Conservation (phyloP, 73 alveolate species). For the Symbiodinium pilosum region DNA sequence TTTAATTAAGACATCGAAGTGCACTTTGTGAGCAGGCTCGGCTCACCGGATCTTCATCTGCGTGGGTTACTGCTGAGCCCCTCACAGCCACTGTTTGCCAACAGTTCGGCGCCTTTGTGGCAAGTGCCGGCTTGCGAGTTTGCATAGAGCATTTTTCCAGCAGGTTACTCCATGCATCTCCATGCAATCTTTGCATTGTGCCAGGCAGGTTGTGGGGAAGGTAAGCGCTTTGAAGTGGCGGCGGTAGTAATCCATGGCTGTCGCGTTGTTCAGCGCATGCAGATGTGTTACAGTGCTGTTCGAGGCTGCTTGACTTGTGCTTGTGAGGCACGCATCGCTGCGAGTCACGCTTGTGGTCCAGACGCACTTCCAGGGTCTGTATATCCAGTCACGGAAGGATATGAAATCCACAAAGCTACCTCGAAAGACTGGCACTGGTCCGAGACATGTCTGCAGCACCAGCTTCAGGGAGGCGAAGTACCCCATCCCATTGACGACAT, state of each 20-base stretch:
- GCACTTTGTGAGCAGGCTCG: background rate
- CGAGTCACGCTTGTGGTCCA: background rate
- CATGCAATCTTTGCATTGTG: no score
- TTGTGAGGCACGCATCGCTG: background rate
- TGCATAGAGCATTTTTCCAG: no score
- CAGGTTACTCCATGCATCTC: no score
- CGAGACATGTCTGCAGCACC: background rate
- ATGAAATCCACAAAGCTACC: background rate
- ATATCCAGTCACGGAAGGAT: slow-evolving; percentile 2
- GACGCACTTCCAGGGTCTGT: background rate
- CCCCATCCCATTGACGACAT: no score
- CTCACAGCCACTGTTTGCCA: slow-evolving; percentile 15
- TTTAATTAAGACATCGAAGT: background rate
- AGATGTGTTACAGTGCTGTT: no score
- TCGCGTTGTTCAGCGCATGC: no score
- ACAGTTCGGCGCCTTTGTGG: background rate
- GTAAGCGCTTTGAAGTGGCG: no score
- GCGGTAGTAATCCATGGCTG: no score
- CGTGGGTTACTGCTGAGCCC: slow-evolving; percentile 4
- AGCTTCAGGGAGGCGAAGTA: no score
- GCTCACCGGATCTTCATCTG: background rate
- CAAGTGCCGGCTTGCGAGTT: no score
- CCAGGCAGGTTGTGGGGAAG: no score
- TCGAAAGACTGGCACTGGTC: slow-evolving; percentile 16
- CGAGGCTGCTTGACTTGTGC: no score